Evolutionary conservation across 805 yeast genomes (phyloP), one percentile per base, ranked within the genome.

Genomic region (Kodamaea fukazawae): DNA sequence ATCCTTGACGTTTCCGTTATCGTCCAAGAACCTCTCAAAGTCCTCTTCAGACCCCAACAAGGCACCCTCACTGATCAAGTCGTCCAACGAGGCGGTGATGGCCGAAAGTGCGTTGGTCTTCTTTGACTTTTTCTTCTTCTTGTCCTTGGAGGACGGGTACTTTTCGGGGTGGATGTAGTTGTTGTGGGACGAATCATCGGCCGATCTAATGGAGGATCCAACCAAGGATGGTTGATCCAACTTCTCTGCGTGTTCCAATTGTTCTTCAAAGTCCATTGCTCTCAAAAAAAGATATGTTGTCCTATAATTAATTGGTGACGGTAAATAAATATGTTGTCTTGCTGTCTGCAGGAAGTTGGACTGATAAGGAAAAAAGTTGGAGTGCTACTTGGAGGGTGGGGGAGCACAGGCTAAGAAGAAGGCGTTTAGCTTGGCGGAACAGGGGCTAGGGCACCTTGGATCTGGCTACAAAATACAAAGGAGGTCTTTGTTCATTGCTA

Each of bases 1-100:
- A n/a, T 63, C 65, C 49, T 71, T 78, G 34, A 79, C 63, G 35
- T 71, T 67, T 1, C 85, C 86, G 34, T 67, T 65, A 9, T 67
- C 65, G 49, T 79, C 83, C 51, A 80, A 58, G 34, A 76, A 65
- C 14, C 64, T 58, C 17, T 71, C 80, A 48, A 79, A 71, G 45
- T 70, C 75, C 48, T 71, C 81, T 40, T 78, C 83, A 2, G 70
- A 62, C 1, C 71, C 73, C 50, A 70, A 55, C 36, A 70, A 59
- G 2, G 75, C 75, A 5, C 75, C 75, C 46, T 70, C 75, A 38
- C 51, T 67, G 42, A 70, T 70, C 53, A 70, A 63, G 36, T 75
- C 82, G 45, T 75, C 76, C 49, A 78, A 55, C 5, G 80, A 59
- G 3, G 82, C 82, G 29, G 81, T 76, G 32, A 78, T 75, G 7